Evolutionary conservation across 495 filamentous ascomycete species (phyloP), one percentile per base, ranked within the genome.

Genomic region (Trichoderma erinaceum): DNA sequence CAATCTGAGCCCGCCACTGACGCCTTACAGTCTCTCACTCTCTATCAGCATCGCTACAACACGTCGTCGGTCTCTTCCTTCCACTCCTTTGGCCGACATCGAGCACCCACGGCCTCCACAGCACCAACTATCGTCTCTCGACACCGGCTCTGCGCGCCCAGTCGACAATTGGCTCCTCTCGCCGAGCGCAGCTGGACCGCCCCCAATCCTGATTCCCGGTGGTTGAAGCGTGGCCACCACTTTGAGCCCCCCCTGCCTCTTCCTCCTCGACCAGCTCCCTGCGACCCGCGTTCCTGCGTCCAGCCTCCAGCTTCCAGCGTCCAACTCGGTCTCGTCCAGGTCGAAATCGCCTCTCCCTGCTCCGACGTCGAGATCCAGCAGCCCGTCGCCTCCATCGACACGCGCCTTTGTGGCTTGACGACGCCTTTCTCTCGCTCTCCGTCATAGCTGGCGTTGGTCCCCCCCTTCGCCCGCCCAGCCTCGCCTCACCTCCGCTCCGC

Each of bases 401-500:
- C 56, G 56, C 56, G 56, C 56, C 56, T 61, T 61, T 23, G 50
- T 32, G 23, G 56, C 27, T 13, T 25, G 23, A 27, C 56, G 56
- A 27, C 56, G 56, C 32, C 64, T 35, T 66, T 48, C 21, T 16
- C 43, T 66, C 35, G 29, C 29, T 15, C 65, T 23, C 48, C 27
- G 65, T 18, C 43, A 44, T 48, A 50, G n/a, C 65, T 58, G 29
- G 66, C 66, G 52, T 50, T 67, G 50, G 29, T 29, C 66, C 67
- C 65, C 41, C 44, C 29, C 32, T 65, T 66, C 66, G 41, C 65
- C 43, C 64, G 65, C 69, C 71, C 69, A 58, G 66, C 71, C 74
- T 74, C 75, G 72, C 69, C 73, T 71, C 67, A 68, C 25, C 41
- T 46, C 64, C 64, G 64, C 46, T 48, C 64, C 64, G 64, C 35